phyloP scores from a whole-genome alignment of 176 grass and related monocot genomes.

The Musa beccarii region DNA sequence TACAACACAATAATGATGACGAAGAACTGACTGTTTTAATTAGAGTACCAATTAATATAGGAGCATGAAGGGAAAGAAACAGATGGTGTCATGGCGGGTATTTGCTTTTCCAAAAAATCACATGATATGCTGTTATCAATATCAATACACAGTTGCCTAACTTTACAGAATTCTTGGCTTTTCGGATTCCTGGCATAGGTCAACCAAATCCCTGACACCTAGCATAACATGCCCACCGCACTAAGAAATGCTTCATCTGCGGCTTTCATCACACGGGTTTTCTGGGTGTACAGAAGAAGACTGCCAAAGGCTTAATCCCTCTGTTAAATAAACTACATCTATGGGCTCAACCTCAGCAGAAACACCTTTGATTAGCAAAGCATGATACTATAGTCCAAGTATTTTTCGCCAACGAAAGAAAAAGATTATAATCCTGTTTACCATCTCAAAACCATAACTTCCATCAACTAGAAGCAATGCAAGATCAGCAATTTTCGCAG shows the following conservation, averaged over 20 bases:
- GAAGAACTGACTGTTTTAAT: not conserved
- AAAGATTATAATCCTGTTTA: slow-evolving; percentile 14
- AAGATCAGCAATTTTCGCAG: slow-evolving; percentile 96
- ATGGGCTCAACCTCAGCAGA: not conserved
- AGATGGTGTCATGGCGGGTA: too few relatives aligned
- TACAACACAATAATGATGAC: not conserved
- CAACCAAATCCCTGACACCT: not conserved
- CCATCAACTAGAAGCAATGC: slow-evolving; percentile 88
- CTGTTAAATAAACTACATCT: not conserved
- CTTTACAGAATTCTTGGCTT: not conserved
- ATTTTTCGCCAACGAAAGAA: too few relatives aligned
- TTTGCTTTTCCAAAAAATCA: too few relatives aligned
- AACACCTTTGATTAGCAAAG: not conserved
- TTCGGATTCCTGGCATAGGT: not conserved
- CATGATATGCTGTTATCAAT: too few relatives aligned
- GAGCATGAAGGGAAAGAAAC: not conserved
- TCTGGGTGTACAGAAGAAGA: not conserved
- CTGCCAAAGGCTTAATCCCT: not conserved
- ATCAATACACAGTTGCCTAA: not conserved
- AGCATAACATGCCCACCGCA: not conserved
- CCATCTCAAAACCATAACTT: slow-evolving; percentile 99
- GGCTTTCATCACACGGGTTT: not conserved
- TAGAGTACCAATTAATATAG: not conserved
- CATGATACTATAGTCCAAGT: not conserved
- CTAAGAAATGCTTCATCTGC: not conserved